Percentiles rank a stretch among this genome's conserved stretches.
These are phyloP conservation scores for Plasmodium adleri DNA, from an alignment of 169 alveolate species.

Conservation along the genomic window DNA sequence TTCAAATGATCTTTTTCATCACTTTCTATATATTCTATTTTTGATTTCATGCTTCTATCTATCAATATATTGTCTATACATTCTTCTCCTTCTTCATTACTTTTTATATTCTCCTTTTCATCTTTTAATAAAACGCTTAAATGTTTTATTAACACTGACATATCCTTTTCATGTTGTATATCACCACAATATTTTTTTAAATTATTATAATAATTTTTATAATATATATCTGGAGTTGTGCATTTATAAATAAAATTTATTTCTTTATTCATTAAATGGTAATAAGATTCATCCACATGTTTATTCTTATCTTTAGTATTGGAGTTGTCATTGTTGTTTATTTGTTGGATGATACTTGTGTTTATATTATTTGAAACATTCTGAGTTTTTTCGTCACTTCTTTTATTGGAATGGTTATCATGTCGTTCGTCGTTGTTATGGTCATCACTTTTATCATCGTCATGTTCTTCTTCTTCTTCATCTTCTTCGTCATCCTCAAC, in stretches of 20 bases:
- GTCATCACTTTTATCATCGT: not conserved
- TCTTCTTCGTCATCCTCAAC: not conserved
- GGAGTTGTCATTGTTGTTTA: too few relatives aligned
- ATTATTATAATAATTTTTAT: conserved; percentile 13
- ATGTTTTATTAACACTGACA: not conserved
- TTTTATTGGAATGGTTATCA: not conserved
- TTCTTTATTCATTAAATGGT: conserved; percentile 24
- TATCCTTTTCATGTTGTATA: conserved; percentile 21
- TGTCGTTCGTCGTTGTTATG: not conserved
- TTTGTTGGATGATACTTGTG: too few relatives aligned
- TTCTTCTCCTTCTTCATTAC: not conserved
- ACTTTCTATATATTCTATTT: not conserved
- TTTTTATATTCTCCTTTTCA: not conserved
- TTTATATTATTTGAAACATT: too few relatives aligned
- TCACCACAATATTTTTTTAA: not conserved
- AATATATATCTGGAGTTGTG: conserved; percentile 30
- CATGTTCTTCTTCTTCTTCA: not conserved
- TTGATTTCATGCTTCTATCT: not conserved
- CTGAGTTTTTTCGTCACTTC: too few relatives aligned
- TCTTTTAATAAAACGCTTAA: not conserved
- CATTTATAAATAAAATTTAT: conserved; percentile 57
- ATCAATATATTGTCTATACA: not conserved
- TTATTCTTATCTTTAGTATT: too few relatives aligned
- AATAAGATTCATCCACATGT: conserved; percentile 20
- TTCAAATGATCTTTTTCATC: not conserved